phyloP scores from a whole-genome alignment of 1,284 basidiomycete genomes.

The Austropuccinia psidii region DNA sequence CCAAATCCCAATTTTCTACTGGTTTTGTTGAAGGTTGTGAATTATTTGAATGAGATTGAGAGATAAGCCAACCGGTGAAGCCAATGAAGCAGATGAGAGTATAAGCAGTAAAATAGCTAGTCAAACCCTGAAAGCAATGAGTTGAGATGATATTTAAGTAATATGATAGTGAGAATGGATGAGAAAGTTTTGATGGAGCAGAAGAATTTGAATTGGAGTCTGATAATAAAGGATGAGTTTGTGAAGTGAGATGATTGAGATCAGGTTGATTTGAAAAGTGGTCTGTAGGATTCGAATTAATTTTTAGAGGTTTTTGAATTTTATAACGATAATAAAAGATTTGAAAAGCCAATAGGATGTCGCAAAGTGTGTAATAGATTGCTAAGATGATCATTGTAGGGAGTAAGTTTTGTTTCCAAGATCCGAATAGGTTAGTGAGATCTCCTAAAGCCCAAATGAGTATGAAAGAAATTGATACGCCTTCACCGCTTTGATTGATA shows the following conservation, averaged over 20 bases:
- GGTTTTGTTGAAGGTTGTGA: neutral
- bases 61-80: conserved; percentile 16
- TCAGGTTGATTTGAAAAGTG: too few relatives aligned
- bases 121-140: neutral
- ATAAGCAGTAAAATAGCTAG: conserved; percentile 13
- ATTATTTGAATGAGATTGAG: neutral
- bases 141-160: neutral
- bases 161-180: neutral
- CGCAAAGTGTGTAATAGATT: conserved; percentile 19
- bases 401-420: conserved; percentile 29
- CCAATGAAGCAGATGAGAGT: conserved; percentile 6
- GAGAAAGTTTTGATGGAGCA: neutral
- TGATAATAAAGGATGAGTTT: too few relatives aligned
- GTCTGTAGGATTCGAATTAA: too few relatives aligned
- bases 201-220: too few relatives aligned
- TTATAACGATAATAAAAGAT: conserved; percentile 25
- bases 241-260: too few relatives aligned
- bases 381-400: conserved; percentile 24
- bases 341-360: conserved; percentile 12
- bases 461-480: conserved; percentile 12
- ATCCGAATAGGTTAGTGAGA: conserved; percentile 21
- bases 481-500: conserved; percentile 14
- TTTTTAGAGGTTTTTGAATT: neutral
- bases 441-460: conserved; percentile 32
- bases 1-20: conserved; percentile 17